Base-by-base conservation (phyloP, 495 filamentous ascomycete species). In the Chaetomium cochliodes region DNA sequence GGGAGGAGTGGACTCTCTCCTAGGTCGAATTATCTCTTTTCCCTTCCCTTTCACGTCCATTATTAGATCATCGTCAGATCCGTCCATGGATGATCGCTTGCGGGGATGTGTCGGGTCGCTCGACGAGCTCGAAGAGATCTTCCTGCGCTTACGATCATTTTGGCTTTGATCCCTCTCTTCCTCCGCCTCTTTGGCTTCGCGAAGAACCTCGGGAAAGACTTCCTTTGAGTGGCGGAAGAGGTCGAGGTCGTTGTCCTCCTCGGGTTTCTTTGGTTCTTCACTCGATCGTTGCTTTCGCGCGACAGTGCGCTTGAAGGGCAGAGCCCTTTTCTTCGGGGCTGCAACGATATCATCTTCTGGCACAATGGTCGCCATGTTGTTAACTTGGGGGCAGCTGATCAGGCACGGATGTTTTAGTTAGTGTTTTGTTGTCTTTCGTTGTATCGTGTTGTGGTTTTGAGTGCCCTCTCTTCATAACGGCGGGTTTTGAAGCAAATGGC, bases 151-250 rank as follows among this genome's bases (percentile, higher is more conserved):
- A 49, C 69, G 65, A 16, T 60, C 42, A 16, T 56, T 57, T 15
- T 52, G 46, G 22, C 58, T 65, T 16, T 62, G 63, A n/a, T 46
- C 47, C 52, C 39, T 20, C 5, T 47, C 28, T 50, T 44, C 22
- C 4, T 20, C 41, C 13, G 55, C 50, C 26, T 62, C 55, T 15
- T 61, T 82, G 79, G 23, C 63, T 68, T 77, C 69, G 58, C 84
- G 82, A 25, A 88, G 62, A 42, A 85, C 82, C 49, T 86, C 80
- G 15, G 78, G 76, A 65, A 88, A 90, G 1, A 85, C 82, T 62
- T 89, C 85, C 58, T 83, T 82, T 16, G 87, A 86, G 30, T 86
- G 85, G 41, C 85, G 85, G 69, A 92, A 93, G 50, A 92, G 84
- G 22, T 87, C 82, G 8, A 84, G 68, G 20, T 84, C 78, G 12